Base-by-base conservation (phyloP, 352 stramenopile species). In the Pythium coloratum region DNA sequence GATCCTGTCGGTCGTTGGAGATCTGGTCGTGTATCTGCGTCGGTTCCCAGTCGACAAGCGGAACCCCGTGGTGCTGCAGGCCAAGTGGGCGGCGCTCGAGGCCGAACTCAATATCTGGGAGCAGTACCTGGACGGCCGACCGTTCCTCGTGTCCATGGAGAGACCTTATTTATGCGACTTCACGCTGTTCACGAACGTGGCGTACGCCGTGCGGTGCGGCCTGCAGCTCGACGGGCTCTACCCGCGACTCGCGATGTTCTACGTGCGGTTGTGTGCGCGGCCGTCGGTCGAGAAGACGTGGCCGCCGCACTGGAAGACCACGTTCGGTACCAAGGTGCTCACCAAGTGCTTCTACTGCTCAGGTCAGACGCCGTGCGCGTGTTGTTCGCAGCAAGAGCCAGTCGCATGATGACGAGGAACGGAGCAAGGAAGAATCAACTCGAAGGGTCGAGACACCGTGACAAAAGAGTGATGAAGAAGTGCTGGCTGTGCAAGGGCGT, bases 111-210 rank as follows among this genome's bases (percentile, higher is more conserved):
- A 67, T n/a, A 73, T 94, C 6, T 94, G 86, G 86, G 86, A 94
- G 63, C 49, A 75, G 6, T 94, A 94, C 61, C 67, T 94, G 12
- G 76, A 82, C 58, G 76, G 81, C 40, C 80, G 76, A 18, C 67
- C 84, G 36, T 92, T 82, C 60, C 76, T 94, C 36, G 82, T 89
- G 55, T 85, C 85, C 58, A 60, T 67, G 16, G 76, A 92, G 26
- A 71, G 67, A 55, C 81, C 83, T 51, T 92, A 81, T 77, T 66
- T 92, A 58, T 92, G 84, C 65, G 86, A 94, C 67, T 91, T 88
- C 55, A 89, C 84, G 65, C 83, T 92, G 47, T 94, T 94, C 66
- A 92, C 82, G 44, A 94, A 94, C 73, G 66, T 94, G n/a, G 86
- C 86, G 7, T 94, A 94, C 69, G 86, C 86, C 24, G 86, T 94